Base-by-base conservation (phyloP, 805 yeast genomes). In the Schwanniomyces vanrijiae region DNA sequence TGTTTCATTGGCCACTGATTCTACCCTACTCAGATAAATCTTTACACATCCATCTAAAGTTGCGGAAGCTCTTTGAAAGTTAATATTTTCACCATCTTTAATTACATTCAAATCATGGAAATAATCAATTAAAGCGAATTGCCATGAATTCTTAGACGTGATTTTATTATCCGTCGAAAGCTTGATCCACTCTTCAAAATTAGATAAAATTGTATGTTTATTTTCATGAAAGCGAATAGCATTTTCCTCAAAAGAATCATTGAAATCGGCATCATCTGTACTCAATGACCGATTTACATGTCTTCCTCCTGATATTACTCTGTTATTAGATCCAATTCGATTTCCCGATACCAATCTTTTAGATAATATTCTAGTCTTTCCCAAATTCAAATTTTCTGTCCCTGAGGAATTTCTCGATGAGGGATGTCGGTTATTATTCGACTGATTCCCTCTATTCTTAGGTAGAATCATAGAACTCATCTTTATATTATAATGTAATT, bases 81-180 rank as follows among this genome's bases (percentile, higher is more conserved):
- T 66, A 52, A 65, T 64, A 44, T 66, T 69, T 46, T 86, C 90
- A 4, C 90, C 86, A 44, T 86, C 95, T 54, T 81, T 78, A 40
- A 88, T 73, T 24, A 89, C 78, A 22, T 87, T 79, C 66, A 90
- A 73, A 58, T 89, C 96, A 59, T 90, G 87, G 61, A 91, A 91
- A 65, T 90, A 91, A 64, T 91, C 97, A 58, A 91, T 91, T 58
- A 91, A 75, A 0, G 91, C 96, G 60, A 90, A 83, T 56, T 87
- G 86, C 96, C 97, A 91, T 58, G 94, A 83, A 63, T 91, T 91
- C 31, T 84, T 75, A 0, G 90, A 78, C 50, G 87, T 91, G 69
- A 90, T 89, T 62, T 88, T 90, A 51, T 67, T 67, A 46, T 67
- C 72, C 3, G 71, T 66, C 1, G 52, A 69, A 34, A 75, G 61